Conservation (phyloP, 2,329 filamentous ascomycete genomes). For the Cryphonectria parasitica region DNA sequence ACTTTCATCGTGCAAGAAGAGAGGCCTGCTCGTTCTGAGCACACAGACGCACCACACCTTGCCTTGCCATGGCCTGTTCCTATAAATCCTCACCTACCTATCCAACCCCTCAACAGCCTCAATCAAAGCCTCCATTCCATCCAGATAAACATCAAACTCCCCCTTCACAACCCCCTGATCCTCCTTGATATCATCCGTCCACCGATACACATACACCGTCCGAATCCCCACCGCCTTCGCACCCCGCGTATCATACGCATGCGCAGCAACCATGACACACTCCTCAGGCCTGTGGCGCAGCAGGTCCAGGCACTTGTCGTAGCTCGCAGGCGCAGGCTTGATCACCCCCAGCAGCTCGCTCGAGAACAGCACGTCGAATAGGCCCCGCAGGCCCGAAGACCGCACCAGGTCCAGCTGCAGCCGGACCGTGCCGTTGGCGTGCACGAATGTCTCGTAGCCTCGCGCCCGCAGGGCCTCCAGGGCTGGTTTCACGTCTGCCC, state of each 20-base stretch:
- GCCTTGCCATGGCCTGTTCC: no score
- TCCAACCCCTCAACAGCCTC: slow-evolving; percentile 24
- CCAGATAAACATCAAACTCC: slow-evolving; percentile 45
- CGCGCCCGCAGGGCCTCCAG: slow-evolving; percentile 43
- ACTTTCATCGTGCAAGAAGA: neutral
- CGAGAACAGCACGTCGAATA: slow-evolving; percentile 57
- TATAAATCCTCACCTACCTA: neutral
- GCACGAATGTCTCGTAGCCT: slow-evolving; percentile 51
- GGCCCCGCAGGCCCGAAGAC: slow-evolving; percentile 46
- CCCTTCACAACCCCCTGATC: slow-evolving; percentile 44
- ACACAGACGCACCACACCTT: neutral
- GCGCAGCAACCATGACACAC: slow-evolving; percentile 56
- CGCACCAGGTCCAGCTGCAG: slow-evolving; percentile 56
- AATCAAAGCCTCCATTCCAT: slow-evolving; percentile 31
- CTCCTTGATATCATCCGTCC: slow-evolving; percentile 57
- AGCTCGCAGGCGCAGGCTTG: slow-evolving; percentile 53
- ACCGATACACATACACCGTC: slow-evolving; percentile 56
- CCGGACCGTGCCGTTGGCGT: slow-evolving; percentile 59
- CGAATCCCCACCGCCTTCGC: slow-evolving; percentile 53
- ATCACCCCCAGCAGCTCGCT: slow-evolving; percentile 53
- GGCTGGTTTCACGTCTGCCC: slow-evolving; percentile 53
- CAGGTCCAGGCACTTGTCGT: slow-evolving; percentile 49
- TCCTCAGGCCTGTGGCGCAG: slow-evolving; percentile 50
- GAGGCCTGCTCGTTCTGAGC: neutral
- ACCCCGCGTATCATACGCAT: slow-evolving; percentile 57